Evolutionary conservation across 345 rosid genomes (phyloP), one percentile per base, ranked within the genome.

Genomic region (Arabis hirsuta): DNA sequence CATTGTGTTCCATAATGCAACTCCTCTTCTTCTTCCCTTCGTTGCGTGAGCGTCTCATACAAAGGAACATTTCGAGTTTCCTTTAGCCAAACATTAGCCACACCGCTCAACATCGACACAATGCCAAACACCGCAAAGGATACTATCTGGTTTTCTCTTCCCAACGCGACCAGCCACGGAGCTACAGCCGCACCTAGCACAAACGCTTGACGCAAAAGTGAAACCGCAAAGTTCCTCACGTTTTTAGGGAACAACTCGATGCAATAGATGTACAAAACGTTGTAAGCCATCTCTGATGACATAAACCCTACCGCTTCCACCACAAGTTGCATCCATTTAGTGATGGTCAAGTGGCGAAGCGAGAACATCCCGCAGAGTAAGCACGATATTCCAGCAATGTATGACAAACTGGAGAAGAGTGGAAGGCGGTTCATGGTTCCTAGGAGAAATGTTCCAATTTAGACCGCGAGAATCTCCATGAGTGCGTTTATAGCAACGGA

Each of bases 111-210:
- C n/a, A 86, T 69, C 9, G 91, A 76, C 9, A 81, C 69, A 4
- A 55, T 41, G 6, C 90, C 91, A 50, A 89, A 85, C 16, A 85
- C 65, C 0, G 84, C 12, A 55, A 87, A 89, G 0, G 96, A 87
- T 19, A 87, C 44, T 8, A 82, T 76, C 0, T 87, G 86, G 22
- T 81, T 82, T 29, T 78, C 34, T 0, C 89, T 83, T 20, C 97
- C 89, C 26, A 83, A 44, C 0, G 77, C 90, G 8, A 91, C 97
- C 8, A 87, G 59, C 71, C 85, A 16, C 0, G 93, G 96, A 0
- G 93, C 86, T 2, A 84, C 71, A 0, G 96, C 85, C 45, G 93
- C 97, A 20, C 96, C 97, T 12, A 89, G 10, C 93, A 84, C 87
- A 70, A 81, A 62, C 7, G 89, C 76, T 12, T 83, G 96, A 12